A percentile compares a stretch with the other conserved stretches of the same genome.
Conservation (phyloP, 1,139 yeast species). For the Lodderomyces margitis region DNA sequence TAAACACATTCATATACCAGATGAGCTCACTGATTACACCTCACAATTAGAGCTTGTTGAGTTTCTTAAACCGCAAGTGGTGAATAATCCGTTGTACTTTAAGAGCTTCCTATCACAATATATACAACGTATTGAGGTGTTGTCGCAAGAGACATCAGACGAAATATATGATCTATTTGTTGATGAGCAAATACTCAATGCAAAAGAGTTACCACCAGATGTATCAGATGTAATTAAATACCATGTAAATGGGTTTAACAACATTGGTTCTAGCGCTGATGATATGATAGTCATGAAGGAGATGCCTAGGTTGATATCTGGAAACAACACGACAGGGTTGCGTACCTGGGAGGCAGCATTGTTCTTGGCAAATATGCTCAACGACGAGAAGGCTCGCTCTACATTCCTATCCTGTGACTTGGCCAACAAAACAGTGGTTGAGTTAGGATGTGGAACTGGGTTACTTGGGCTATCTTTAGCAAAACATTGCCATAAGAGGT, state of each 20-base stretch:
- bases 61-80: slow-evolving; percentile 20
- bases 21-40: slow-evolving; percentile 8
- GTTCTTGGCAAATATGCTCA: slow-evolving; percentile 54
- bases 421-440: slow-evolving; percentile 43
- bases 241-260: slow-evolving; percentile 27
- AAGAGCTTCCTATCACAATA: slow-evolving; percentile 43
- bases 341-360: slow-evolving; percentile 95
- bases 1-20: slow-evolving; percentile 8
- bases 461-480: slow-evolving; percentile 62
- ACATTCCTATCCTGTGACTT: slow-evolving; percentile 11
- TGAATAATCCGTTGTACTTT: slow-evolving; percentile 49
- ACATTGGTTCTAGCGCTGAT: background rate
- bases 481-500: slow-evolving; percentile 21
- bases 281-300: slow-evolving; percentile 29
- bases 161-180: slow-evolving; percentile 56
- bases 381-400: slow-evolving; percentile 9
- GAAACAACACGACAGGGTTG: slow-evolving; percentile 79
- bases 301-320: slow-evolving; percentile 63
- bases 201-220: slow-evolving; percentile 41
- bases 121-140: slow-evolving; percentile 34
- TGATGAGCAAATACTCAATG: slow-evolving; percentile 33
- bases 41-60: slow-evolving; percentile 10
- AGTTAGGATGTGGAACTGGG: slow-evolving; percentile 91
- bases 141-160: slow-evolving; percentile 27
- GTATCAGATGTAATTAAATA: slow-evolving; percentile 51